Evolutionary conservation across 495 filamentous ascomycete species (phyloP), one percentile per base, ranked within the genome.

Genomic region (Xylaria nigripes): DNA sequence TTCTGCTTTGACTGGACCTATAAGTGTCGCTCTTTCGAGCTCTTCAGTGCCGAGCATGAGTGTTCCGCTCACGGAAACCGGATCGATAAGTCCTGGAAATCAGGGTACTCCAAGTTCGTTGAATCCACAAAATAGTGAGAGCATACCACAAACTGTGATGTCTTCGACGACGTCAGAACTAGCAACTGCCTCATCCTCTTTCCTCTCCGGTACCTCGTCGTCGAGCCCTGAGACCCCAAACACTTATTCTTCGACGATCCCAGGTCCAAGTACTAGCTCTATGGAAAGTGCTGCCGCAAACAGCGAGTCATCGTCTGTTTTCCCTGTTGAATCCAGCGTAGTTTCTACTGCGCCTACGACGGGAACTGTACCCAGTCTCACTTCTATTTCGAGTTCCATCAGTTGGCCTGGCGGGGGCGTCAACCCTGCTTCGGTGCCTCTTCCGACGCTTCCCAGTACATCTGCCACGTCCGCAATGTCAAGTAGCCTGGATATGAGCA

Each of bases 161-260:
- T 32, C 44, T 12, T 32, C 21, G 9, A 24, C 34, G 0, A 0
- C 15, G 22, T 48, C 44, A 12, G 29, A 29, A 15, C 2, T 36
- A 18, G 41, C 13, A 27, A 42, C 16, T 2, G n/a, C 44, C 41
- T 23, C 53, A 21, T 22, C 53, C 5, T 15, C 12, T 25, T 21
- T 41, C 1, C 24, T 24, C 10, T 24, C 44, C 12, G 25, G 53
- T 16, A 22, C 44, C 19, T 49, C 34, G 21, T 21, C 27, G 41
- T 50, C 43, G 5, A 50, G 24, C 38, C 22, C 21, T 16, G 55
- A 29, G 23, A 59, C 40, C 50, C 54, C 29, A 12, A 32, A 44
- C 34, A 36, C 51, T 23, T 55, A 44, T n/a, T 51, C 41, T 45
- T 34, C 43, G 9, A 50, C 42, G 4, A 60, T n/a, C n/a, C n/a